Evolutionary conservation across 495 filamentous ascomycete species (phyloP).

Genomic region (Ascodesmis nigricans): DNA sequence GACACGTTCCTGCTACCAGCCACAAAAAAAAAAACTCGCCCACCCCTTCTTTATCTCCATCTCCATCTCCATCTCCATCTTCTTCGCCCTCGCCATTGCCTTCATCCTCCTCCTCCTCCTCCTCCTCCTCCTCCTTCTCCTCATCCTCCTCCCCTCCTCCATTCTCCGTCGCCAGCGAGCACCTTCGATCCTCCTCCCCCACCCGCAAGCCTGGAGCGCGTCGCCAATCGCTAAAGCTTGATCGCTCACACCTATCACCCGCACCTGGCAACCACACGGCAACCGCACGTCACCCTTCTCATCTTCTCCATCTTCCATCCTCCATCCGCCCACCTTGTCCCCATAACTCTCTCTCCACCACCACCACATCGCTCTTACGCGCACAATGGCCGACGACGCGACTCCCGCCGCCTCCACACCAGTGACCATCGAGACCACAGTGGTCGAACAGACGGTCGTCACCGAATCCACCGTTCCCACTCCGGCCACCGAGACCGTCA

Average conservation of each 20-base stretch:
- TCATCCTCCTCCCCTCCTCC: not conserved
- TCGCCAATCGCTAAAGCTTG: no score
- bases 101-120: no score
- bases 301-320: slow-evolving; percentile 2
- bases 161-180: no score
- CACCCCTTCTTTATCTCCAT: slow-evolving; percentile 1
- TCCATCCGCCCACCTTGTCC: slow-evolving; percentile 7
- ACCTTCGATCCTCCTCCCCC: no score
- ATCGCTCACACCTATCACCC: slow-evolving; percentile 5
- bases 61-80: no score
- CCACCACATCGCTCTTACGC: slow-evolving; percentile 4
- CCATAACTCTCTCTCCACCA: slow-evolving; percentile 11
- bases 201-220: no score
- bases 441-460: no score
- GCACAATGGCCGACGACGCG: slow-evolving; percentile 18
- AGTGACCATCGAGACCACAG: no score
- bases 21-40: not conserved
- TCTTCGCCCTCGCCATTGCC: no score
- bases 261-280: not conserved
- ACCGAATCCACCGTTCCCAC: slow-evolving; percentile 8
- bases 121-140: no score
- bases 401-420: slow-evolving; percentile 10
- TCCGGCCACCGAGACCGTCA: slow-evolving; percentile 7
- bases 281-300: not conserved
- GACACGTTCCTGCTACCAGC: slow-evolving; percentile 4